Percentiles rank a stretch among this genome's conserved stretches.
These are phyloP conservation scores for Fragaria vesca DNA, from an alignment of 306 rosid species.

Conservation along the genomic window DNA sequence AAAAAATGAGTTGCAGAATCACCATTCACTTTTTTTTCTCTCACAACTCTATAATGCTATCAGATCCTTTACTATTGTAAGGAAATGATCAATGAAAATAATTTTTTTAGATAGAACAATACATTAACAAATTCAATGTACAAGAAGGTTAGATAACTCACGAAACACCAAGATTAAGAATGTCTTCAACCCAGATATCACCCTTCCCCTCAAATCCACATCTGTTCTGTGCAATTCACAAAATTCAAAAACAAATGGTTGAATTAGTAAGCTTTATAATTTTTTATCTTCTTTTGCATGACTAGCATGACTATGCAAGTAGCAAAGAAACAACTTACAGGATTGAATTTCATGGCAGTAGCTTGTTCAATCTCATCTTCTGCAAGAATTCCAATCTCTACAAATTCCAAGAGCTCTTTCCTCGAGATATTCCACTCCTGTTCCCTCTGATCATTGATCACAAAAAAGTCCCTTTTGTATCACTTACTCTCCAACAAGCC, in stretches of 20 bases:
- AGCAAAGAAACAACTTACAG: slow-evolving; percentile 48
- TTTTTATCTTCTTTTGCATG: background rate
- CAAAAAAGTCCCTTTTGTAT: slow-evolving; percentile 21
- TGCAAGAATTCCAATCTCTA: slow-evolving; percentile 67
- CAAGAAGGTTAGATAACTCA: slow-evolving; percentile 41
- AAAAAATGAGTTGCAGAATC: slow-evolving; percentile 16
- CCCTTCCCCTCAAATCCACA: slow-evolving; percentile 94
- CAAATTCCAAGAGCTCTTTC: slow-evolving; percentile 84
- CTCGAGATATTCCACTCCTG: slow-evolving; percentile 97
- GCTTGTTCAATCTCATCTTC: slow-evolving; percentile 67
- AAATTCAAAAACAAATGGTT: slow-evolving; percentile 18
- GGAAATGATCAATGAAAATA: background rate
- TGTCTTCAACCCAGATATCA: slow-evolving; percentile 89
- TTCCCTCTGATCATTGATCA: slow-evolving; percentile 65
- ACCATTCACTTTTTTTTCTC: slow-evolving; percentile 5
- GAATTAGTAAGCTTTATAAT: slow-evolving; percentile 7
- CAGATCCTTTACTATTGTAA: background rate
- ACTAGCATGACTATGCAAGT: background rate
- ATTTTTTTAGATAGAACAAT: background rate
- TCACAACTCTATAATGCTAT: background rate
- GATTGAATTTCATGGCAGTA: slow-evolving; percentile 68
- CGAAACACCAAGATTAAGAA: slow-evolving; percentile 95
- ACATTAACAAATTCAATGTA: background rate
- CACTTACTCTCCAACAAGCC: slow-evolving; percentile 1
- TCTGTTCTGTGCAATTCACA: slow-evolving; percentile 69